These are phyloP conservation scores for Leccinum subspadiceum DNA, from an alignment of 1,284 basidiomycete species.

Conservation along the genomic window DNA sequence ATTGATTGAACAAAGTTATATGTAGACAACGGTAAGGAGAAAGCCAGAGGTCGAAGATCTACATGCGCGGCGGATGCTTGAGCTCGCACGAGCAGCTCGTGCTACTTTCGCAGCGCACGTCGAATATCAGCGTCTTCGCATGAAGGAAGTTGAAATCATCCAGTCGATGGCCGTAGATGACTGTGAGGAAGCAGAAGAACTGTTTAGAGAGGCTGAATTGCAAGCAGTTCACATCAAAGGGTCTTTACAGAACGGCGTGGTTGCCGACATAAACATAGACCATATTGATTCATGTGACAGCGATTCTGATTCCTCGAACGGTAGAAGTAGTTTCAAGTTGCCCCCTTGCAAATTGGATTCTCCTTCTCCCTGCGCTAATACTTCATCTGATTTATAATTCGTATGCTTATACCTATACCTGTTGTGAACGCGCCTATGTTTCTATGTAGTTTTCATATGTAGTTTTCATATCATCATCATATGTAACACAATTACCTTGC, in stretches of 20 bases:
- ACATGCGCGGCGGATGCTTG: background rate
- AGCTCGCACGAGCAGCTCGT: background rate
- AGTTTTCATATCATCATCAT: no score
- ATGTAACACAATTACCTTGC: no score
- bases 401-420: no score
- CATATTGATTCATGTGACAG: no score
- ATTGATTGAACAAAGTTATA: background rate
- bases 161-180: background rate
- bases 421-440: no score
- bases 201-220: background rate
- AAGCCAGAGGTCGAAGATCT: background rate
- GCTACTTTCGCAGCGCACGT: background rate
- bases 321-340: no score
- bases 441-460: no score
- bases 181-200: background rate
- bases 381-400: no score
- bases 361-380: no score
- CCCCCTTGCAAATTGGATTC: no score
- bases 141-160: background rate
- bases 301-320: no score
- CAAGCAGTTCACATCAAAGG: background rate
- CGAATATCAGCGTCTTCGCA: background rate
- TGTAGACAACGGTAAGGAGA: background rate
- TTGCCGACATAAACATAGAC: no score
- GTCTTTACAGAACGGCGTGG: background rate